Percentiles rank a stretch among this genome's conserved stretches.
Conservation (phyloP, 768 basidiomycete genomes). For the Suillus brevipes region DNA sequence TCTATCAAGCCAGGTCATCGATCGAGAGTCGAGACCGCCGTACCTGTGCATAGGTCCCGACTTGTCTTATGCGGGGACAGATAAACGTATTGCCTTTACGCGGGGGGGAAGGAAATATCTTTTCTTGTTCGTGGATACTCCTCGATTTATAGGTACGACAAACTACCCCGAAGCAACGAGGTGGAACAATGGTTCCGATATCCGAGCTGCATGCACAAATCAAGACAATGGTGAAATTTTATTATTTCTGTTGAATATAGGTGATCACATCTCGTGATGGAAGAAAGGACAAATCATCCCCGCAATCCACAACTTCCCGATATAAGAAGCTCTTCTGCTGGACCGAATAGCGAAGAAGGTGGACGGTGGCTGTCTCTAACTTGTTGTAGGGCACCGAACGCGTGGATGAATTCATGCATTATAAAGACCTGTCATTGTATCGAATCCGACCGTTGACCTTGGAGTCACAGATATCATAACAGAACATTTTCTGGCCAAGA, state of each 20-base stretch:
- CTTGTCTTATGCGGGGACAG: conserved; percentile 14
- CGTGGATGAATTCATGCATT: background rate
- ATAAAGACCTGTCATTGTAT: background rate
- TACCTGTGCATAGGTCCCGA: conserved; percentile 20
- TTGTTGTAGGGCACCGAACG: background rate
- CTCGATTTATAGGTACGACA: conserved; percentile 15
- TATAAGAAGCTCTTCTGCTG: background rate
- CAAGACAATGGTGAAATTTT: background rate
- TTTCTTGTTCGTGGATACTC: conserved; percentile 11
- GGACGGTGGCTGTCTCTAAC: background rate
- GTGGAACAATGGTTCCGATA: conserved; percentile 8
- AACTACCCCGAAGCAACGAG: conserved; percentile 12
- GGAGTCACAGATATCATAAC: background rate
- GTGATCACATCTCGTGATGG: background rate
- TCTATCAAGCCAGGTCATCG: conserved; percentile 19
- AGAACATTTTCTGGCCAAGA: background rate
- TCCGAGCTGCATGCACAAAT: conserved; percentile 14
- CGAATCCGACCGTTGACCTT: background rate
- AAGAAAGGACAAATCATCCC: background rate
- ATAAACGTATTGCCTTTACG: conserved; percentile 8
- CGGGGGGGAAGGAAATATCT: conserved; percentile 18
- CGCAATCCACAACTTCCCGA: background rate
- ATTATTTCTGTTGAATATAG: background rate
- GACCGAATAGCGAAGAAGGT: background rate
- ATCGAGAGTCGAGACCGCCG: conserved; percentile 21